Conservation (phyloP, 768 basidiomycete genomes). For the Amanita polypyramis region DNA sequence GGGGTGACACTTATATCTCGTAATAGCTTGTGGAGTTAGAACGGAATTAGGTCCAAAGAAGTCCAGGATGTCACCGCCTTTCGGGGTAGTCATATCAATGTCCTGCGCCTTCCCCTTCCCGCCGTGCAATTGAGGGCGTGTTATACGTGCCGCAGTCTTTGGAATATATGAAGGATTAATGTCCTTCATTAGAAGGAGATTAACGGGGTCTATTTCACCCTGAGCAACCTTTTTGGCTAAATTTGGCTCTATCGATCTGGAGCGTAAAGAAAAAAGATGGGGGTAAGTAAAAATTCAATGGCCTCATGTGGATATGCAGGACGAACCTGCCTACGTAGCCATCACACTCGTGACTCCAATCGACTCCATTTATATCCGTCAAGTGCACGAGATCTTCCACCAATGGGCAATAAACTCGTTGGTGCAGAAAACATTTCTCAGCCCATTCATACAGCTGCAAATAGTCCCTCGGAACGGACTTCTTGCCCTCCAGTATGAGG, state of each 20-base stretch:
- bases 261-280: constrained; percentile 7
- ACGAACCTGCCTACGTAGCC: constrained; percentile 64
- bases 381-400: constrained; percentile 59
- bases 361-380: constrained; percentile 39
- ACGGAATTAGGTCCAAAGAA: constrained; percentile 48
- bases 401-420: constrained; percentile 81
- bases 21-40: not conserved
- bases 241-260: constrained; percentile 51
- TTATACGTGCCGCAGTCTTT: constrained; percentile 27
- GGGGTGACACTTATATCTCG: not conserved
- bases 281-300: not conserved
- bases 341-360: constrained; percentile 52
- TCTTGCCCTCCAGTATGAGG: constrained; percentile 74
- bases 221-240: constrained; percentile 57
- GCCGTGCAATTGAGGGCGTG: constrained; percentile 20
- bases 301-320: not conserved
- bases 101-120: constrained; percentile 39
- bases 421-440: constrained; percentile 88
- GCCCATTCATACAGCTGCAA: constrained; percentile 66
- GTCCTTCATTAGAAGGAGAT: constrained; percentile 61
- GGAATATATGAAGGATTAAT: constrained; percentile 54
- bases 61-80: constrained; percentile 33
- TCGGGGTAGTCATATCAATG: constrained; percentile 12
- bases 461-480: constrained; percentile 70
- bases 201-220: constrained; percentile 65